Evolutionary conservation across 768 basidiomycete genomes (phyloP), one percentile per base, ranked within the genome.

Genomic region (Xerocomellus amylosporus): DNA sequence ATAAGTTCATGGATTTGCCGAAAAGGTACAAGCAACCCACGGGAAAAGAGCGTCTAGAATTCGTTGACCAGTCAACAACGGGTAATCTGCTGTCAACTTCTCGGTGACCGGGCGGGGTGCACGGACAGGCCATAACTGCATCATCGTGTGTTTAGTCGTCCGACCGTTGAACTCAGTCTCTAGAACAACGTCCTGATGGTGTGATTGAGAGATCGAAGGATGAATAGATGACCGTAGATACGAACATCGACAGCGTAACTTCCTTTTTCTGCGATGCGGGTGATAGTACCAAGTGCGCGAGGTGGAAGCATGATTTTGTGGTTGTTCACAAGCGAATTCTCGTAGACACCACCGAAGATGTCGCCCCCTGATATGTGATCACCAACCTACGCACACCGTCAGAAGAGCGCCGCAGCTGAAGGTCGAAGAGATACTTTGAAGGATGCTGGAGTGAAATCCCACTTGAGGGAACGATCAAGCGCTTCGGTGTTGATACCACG

Each of bases 91-190:
- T 4, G 90, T 95, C 65, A 89, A 82, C 74, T 98, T 98, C 76
- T 98, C 92, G n/a, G 90, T 77, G 26, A 93, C 89, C 12, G 97
- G 97, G 51, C 97, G 85, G 46, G 97, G 94, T 19, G 96, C 97
- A 66, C 97, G 92, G 57, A 99, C 97, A 60, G 97, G 97, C 97
- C 97, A 99, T 31, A 96, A 77, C 67, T 99, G 97, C 91, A 97
- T 90, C 84, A 99, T 86, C 17, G 90, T 87, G 71, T 98, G 96
- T 64, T 94, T 81, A 14, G 93, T 89, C 37, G 79, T 87, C 76
- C 94, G 93, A 60, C 96, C 97, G 58, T 98, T 86, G 66, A 99
- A 98, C 68, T 98, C 97, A 8, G 96, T 98, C 74, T 99, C 97
- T 45, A 98, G 77, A 20, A 99, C 90, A 48, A 95, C 79, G 69